Percentiles rank a stretch among this genome's conserved stretches.
These are phyloP conservation scores for Bipolaris gigantea DNA, from an alignment of 2,329 filamentous ascomycete genomes.

Conservation along the genomic window DNA sequence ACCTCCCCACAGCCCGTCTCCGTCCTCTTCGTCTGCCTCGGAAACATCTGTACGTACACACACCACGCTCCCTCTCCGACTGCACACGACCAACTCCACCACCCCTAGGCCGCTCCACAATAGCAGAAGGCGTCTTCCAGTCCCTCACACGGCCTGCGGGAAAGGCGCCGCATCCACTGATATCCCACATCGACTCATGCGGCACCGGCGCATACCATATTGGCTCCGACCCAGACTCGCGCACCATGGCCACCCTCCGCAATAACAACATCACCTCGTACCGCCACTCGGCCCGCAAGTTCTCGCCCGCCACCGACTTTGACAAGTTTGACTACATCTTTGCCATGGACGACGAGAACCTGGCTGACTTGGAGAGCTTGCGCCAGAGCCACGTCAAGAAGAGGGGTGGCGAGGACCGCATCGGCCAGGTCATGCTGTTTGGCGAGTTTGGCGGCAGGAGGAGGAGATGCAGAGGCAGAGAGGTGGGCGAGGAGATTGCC, in stretches of 20 bases:
- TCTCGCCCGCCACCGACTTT: constrained; percentile 71
- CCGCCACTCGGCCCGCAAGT: constrained; percentile 73
- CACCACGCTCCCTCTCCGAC: neutral
- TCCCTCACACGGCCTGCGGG: constrained; percentile 64
- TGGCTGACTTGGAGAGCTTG: constrained; percentile 68
- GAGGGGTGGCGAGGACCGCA: constrained; percentile 38
- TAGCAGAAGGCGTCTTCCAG: constrained; percentile 94
- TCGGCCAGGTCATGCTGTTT: constrained; percentile 73
- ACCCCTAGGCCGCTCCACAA: constrained; percentile 69
- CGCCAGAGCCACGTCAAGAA: constrained; percentile 55
- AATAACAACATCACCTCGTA: constrained; percentile 77
- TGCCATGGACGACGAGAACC: constrained; percentile 87
- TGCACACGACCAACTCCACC: neutral
- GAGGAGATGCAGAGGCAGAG: constrained; percentile 15
- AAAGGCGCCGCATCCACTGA: constrained; percentile 49
- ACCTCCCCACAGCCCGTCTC: constrained; percentile 53
- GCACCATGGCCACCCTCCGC: constrained; percentile 78
- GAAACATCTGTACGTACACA: constrained; percentile 76
- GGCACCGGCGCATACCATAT: constrained; percentile 88
- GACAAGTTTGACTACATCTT: constrained; percentile 88
- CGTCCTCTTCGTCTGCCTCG: constrained; percentile 92
- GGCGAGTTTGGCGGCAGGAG: constrained; percentile 72
- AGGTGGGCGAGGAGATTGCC: constrained; percentile 35
- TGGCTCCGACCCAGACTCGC: constrained; percentile 73
- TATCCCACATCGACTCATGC: constrained; percentile 78